Evolutionary conservation across 805 yeast genomes (phyloP).

Genomic region (Cyberlindnera mississippiensis): DNA sequence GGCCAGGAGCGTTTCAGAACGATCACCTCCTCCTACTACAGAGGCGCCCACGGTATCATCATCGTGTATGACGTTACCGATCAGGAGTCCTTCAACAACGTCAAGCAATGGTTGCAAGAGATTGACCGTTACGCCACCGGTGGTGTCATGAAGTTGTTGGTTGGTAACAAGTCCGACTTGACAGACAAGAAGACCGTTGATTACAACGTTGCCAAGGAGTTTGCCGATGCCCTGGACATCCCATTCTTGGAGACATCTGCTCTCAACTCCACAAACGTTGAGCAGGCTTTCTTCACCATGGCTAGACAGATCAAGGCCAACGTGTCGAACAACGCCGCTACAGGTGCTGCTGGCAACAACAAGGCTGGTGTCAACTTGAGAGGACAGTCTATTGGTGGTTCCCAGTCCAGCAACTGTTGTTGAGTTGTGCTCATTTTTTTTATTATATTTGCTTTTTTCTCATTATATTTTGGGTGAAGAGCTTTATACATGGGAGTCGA

Average conservation of each 20-base stretch:
- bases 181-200: slow-evolving; percentile 93
- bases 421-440: slow-evolving; percentile 1
- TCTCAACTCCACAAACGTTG: slow-evolving; percentile 91
- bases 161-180: slow-evolving; percentile 95
- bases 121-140: slow-evolving; percentile 98
- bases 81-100: slow-evolving; percentile 93
- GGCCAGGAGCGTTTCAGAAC: slow-evolving; percentile 99
- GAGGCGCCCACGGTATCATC: slow-evolving; percentile 98
- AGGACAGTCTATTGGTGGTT: slow-evolving; percentile 57
- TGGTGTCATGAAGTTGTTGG: slow-evolving; percentile 91
- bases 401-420: slow-evolving; percentile 19
- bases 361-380: slow-evolving; percentile 66
- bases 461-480: neutral
- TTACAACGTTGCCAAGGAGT: slow-evolving; percentile 93
- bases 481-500: neutral
- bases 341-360: slow-evolving; percentile 34
- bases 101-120: slow-evolving; percentile 97
- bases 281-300: slow-evolving; percentile 98
- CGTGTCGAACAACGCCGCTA: slow-evolving; percentile 59
- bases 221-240: slow-evolving; percentile 91
- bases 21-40: slow-evolving; percentile 92
- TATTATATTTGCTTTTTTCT: neutral
- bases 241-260: slow-evolving; percentile 97
- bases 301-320: slow-evolving; percentile 97
- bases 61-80: slow-evolving; percentile 98